Evolutionary conservation across 306 rosid genomes (phyloP), one percentile per base, ranked within the genome.

Genomic region (Pyrus betulifolia): DNA sequence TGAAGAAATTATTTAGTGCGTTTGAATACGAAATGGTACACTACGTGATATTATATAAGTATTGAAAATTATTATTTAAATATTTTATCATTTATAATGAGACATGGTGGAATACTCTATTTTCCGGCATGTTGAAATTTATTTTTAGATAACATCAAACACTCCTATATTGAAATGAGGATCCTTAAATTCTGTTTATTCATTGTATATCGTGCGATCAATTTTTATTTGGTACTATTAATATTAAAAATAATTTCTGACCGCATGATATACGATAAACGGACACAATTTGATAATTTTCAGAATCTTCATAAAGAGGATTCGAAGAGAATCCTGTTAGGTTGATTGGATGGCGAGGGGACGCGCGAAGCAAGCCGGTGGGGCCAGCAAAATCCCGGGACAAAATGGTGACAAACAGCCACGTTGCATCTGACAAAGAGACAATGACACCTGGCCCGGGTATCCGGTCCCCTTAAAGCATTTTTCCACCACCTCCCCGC

Each of bases 391-490:
- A 19, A 5, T 12, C 64, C 40, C 69, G 31, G 31, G 67, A 66
- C 44, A 58, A 42, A 49, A 31, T 11, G 69, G 62, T 70, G 81
- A 79, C 72, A 63, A 57, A 31, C 49, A 4, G 33, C 84, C 84
- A 72, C 80, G 82, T 79, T 52, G 78, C 61, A 38, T 1, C 23
- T 72, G n/a, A 67, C 71, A 73, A 81, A 57, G 49, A 23, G 81
- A 66, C 71, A 33, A 23, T 7, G 17, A n/a, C 66, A 28, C 7
- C 31, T 52, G 74, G 84, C 66, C 67, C 80, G 12, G 15, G 8
- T 23, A 65, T 5, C 69, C 42, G 33, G 44, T 33, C 69, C 69
- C 1, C 27, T 25, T 42, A 23, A 60, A 58, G 28, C 31, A 21
- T 51, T 2, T 28, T 45, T 15, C 51, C 6, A 4, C 51, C 17